Conservation (phyloP, 345 rosid species). For the Brassica nigra region DNA sequence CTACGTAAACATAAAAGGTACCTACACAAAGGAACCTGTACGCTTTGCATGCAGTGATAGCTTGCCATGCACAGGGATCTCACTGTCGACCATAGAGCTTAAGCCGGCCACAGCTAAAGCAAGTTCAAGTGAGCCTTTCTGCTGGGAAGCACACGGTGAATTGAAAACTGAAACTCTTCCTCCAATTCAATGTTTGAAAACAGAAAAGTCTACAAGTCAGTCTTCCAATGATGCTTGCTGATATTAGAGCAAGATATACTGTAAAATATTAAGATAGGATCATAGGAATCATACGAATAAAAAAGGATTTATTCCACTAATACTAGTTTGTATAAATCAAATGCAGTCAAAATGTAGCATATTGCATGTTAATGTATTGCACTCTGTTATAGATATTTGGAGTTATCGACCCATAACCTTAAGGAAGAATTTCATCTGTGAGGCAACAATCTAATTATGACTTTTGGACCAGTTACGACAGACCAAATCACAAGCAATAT, state of each 20-base stretch:
- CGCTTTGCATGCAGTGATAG: slow-evolving; percentile 83
- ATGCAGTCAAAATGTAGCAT: slow-evolving; percentile 12
- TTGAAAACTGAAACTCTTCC: slow-evolving; percentile 60
- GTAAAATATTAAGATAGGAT: slow-evolving; percentile 28
- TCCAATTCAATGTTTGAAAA: slow-evolving; percentile 63
- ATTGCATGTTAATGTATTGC: slow-evolving; percentile 10
- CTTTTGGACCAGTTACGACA: slow-evolving; percentile 10
- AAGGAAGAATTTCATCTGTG: slow-evolving; percentile 1
- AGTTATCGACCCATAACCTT: slow-evolving; percentile 8
- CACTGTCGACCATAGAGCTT: slow-evolving; percentile 60
- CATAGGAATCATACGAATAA: slow-evolving; percentile 18
- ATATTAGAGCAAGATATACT: slow-evolving; percentile 29
- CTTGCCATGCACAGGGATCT: slow-evolving; percentile 74
- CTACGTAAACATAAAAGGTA: slow-evolving; percentile 73
- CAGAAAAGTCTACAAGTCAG: slow-evolving; percentile 41
- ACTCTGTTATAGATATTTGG: slow-evolving; percentile 8
- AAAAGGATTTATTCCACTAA: slow-evolving; percentile 14
- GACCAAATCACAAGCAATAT: slow-evolving; percentile 5
- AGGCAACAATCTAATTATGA: slow-evolving; percentile 9
- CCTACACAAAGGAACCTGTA: slow-evolving; percentile 64
- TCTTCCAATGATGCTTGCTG: slow-evolving; percentile 50
- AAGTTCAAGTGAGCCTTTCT: slow-evolving; percentile 52
- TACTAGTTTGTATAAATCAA: slow-evolving; percentile 28
- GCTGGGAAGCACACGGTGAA: slow-evolving; percentile 84
- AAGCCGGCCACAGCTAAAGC: slow-evolving; percentile 46